phyloP scores from a whole-genome alignment of 306 rosid species.

The Pachyrhizus erosus region DNA sequence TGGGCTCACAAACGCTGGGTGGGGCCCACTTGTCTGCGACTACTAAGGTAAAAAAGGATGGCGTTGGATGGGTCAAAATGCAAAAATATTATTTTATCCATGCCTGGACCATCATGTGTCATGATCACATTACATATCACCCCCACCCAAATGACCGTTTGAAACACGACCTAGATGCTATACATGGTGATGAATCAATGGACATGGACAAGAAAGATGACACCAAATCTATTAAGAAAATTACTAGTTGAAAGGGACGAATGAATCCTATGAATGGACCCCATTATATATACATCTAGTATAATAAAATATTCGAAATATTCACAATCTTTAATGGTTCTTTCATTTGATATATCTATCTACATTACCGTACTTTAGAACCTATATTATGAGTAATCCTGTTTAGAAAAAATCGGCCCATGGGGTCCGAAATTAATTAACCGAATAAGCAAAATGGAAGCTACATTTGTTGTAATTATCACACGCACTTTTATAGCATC shows the following conservation, averaged over 20 bases:
- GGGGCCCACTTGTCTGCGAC: constrained; percentile 41
- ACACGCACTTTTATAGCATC: background rate
- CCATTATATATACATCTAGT: background rate
- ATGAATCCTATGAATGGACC: background rate
- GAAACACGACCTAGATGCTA: background rate
- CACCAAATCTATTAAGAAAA: background rate
- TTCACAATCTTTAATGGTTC: background rate
- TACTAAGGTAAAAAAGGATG: background rate
- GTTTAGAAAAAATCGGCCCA: background rate
- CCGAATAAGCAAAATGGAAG: background rate
- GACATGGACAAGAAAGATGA: background rate
- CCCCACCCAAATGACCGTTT: constrained; percentile 54
- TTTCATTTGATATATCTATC: background rate
- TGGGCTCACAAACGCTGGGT: constrained; percentile 13
- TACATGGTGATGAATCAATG: constrained; percentile 25
- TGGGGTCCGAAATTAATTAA: background rate
- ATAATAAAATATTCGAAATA: background rate
- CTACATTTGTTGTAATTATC: background rate
- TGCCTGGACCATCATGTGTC: constrained; percentile 57
- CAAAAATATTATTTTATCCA: constrained; percentile 56
- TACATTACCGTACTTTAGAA: too few relatives aligned
- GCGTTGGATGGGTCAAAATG: background rate
- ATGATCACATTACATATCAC: constrained; percentile 13
- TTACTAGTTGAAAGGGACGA: background rate
- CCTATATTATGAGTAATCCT: background rate